Evolutionary conservation across 805 yeast species (phyloP).

Genomic region (Kodamaea neixiangensis): DNA sequence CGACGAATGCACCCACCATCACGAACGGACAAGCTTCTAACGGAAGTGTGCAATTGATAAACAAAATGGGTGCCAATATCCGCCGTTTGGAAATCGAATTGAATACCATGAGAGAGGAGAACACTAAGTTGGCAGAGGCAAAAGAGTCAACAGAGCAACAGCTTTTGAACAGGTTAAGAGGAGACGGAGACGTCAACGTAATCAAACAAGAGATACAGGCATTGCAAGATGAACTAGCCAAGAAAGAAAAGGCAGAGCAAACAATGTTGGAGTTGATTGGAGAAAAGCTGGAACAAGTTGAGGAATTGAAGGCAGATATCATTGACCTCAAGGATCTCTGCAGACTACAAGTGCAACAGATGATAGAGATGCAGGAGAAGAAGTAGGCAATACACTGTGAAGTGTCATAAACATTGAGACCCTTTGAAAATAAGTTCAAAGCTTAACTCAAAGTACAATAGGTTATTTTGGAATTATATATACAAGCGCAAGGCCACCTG

Average conservation of each 20-base stretch:
- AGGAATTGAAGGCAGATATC: constrained; percentile 86
- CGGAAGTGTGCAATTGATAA: constrained; percentile 58
- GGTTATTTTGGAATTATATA: too few relatives aligned
- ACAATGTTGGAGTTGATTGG: constrained; percentile 74
- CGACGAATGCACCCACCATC: constrained; percentile 2
- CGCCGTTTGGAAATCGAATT: constrained; percentile 81
- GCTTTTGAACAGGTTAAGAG: constrained; percentile 46
- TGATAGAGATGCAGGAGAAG: constrained; percentile 43
- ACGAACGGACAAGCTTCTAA: constrained; percentile 1
- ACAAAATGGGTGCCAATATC: constrained; percentile 74
- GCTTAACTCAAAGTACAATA: too few relatives aligned
- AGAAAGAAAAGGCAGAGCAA: constrained; percentile 42
- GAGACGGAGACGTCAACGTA: constrained; percentile 28
- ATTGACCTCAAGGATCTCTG: constrained; percentile 84
- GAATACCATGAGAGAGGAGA: constrained; percentile 62
- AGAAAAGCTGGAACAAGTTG: constrained; percentile 83
- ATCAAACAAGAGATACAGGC: constrained; percentile 31
- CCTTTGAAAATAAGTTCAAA: too few relatives aligned
- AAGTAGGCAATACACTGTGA: background rate
- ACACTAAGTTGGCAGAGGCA: constrained; percentile 51
- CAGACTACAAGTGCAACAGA: constrained; percentile 81
- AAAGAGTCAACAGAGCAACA: constrained; percentile 71
- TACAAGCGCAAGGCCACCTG: too few relatives aligned
- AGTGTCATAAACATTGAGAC: too few relatives aligned
- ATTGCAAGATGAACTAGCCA: constrained; percentile 33